Conservation (phyloP, 345 rosid species). For the Bruguiera gymnorhiza region DNA sequence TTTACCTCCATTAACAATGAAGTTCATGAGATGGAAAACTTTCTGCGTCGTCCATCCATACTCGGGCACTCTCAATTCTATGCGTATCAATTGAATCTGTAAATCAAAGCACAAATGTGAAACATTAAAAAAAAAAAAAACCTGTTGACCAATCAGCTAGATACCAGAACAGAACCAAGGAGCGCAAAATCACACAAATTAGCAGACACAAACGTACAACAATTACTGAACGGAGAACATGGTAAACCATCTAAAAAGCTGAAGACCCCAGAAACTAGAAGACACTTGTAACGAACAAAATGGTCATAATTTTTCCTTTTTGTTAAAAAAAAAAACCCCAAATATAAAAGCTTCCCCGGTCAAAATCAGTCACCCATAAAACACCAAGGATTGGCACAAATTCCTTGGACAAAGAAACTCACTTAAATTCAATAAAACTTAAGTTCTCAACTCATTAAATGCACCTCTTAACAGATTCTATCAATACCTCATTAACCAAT, state of each 20-base stretch:
- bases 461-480: not conserved
- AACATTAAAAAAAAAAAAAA: not conserved
- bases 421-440: not conserved
- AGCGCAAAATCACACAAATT: not conserved
- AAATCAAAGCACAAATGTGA: constrained; percentile 6
- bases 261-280: not conserved
- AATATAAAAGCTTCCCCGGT: too few species aligned
- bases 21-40: constrained; percentile 97
- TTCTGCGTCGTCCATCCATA: constrained; percentile 99
- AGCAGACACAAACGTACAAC: not conserved
- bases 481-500: not conserved
- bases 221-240: too few species aligned
- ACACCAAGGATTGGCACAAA: too few species aligned
- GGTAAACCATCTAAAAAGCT: too few species aligned
- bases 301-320: too few species aligned
- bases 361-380: too few species aligned
- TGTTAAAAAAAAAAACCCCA: too few species aligned
- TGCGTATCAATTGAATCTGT: constrained; percentile 85
- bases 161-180: not conserved
- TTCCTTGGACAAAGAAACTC: too few species aligned
- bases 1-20: constrained; percentile 96
- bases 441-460: not conserved
- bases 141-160: not conserved
- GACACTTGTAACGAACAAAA: too few species aligned
- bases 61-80: constrained; percentile 95